Evolutionary conservation across 176 grass and related monocot genomes (phyloP).

Genomic region (Poa pratensis): DNA sequence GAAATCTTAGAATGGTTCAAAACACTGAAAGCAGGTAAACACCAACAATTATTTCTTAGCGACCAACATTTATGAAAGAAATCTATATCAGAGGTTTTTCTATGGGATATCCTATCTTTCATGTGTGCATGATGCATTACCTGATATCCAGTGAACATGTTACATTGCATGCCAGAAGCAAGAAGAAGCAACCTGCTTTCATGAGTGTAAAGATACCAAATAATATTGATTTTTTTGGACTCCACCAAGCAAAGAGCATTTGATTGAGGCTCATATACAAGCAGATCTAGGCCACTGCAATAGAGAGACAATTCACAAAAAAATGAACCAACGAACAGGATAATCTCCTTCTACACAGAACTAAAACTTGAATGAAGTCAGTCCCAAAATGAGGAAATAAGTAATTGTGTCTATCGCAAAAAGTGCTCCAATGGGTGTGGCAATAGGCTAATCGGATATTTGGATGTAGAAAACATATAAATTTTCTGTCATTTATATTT

Average conservation of each 20-base stretch:
- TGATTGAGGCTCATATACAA: constrained; percentile 77
- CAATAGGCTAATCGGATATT: constrained; percentile 22
- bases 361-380: constrained; percentile 4
- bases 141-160: constrained; percentile 80
- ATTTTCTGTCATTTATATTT: constrained; percentile 21
- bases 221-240: constrained; percentile 73
- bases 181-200: constrained; percentile 98
- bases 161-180: constrained; percentile 96
- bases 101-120: background rate
- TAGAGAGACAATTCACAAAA: constrained; percentile 18
- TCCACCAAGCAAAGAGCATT: constrained; percentile 75
- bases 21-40: constrained; percentile 7
- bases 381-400: constrained; percentile 6
- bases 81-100: constrained; percentile 3
- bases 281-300: constrained; percentile 86
- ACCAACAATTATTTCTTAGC: background rate
- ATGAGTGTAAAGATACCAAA: constrained; percentile 95
- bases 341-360: constrained; percentile 33
- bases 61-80: background rate
- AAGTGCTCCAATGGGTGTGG: constrained; percentile 1
- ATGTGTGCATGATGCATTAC: constrained; percentile 50
- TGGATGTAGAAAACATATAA: constrained; percentile 14
- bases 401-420: constrained; percentile 1
- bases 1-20: background rate
- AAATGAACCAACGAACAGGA: constrained; percentile 35